These are phyloP conservation scores for Leavenworthia alabamica DNA, from an alignment of 345 rosid genomes.

Conservation along the genomic window DNA sequence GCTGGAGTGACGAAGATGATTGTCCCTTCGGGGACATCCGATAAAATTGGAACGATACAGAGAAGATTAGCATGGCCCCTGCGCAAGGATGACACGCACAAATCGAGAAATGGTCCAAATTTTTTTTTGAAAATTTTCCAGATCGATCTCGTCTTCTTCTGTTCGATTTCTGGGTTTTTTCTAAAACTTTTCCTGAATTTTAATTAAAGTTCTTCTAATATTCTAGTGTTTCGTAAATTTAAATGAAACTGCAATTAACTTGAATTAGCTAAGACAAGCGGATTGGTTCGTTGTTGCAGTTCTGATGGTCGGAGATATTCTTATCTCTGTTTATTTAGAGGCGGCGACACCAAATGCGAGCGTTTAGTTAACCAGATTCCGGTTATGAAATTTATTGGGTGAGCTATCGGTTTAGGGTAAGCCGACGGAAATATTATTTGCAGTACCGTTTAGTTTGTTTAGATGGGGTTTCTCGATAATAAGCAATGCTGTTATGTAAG, in stretches of 20 bases:
- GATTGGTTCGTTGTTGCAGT: not conserved
- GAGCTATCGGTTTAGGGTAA: not conserved
- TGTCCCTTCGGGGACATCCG: no score
- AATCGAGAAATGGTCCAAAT: no score
- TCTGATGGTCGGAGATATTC: not conserved
- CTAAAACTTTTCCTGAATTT: not conserved
- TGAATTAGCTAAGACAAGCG: not conserved
- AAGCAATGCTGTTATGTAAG: not conserved
- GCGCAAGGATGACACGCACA: no score
- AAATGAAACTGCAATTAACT: not conserved
- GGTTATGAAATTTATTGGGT: not conserved
- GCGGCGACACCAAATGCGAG: not conserved
- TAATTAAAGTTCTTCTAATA: not conserved
- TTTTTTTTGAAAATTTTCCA: no score
- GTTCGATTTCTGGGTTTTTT: not conserved
- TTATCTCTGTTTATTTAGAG: not conserved
- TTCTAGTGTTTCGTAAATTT: not conserved
- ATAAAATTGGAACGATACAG: no score
- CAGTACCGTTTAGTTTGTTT: not conserved
- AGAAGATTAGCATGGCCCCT: no score
- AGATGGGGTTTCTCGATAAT: not conserved
- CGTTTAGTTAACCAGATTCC: not conserved
- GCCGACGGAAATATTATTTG: not conserved
- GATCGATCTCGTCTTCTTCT: not conserved
- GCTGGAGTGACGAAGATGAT: rapidly evolving